Evolutionary conservation across 2,329 filamentous ascomycete genomes (phyloP).

Genomic region (Colletotrichum eremochloae): DNA sequence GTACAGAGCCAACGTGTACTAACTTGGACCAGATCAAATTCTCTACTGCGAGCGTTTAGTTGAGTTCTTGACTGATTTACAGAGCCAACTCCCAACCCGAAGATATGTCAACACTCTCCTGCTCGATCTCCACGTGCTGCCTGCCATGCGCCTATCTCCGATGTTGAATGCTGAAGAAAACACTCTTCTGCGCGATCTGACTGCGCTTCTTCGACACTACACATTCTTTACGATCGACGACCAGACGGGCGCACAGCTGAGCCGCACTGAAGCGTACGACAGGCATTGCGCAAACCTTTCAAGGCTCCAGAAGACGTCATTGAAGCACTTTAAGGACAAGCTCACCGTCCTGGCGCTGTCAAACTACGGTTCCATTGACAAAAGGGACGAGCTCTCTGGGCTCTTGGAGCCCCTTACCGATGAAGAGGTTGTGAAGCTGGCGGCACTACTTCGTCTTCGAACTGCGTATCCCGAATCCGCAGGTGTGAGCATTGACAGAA

Average conservation of each 20-base stretch:
- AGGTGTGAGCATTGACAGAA: conserved; percentile 72
- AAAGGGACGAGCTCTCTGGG: conserved; percentile 80
- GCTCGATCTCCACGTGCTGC: conserved; percentile 85
- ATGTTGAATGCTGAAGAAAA: conserved; percentile 82
- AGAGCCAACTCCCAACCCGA: conserved; percentile 93
- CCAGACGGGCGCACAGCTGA: conserved; percentile 84
- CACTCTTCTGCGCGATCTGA: conserved; percentile 83
- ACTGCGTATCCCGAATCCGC: conserved; percentile 83
- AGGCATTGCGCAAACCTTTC: conserved; percentile 82
- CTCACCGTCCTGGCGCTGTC: conserved; percentile 91
- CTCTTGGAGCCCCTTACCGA: conserved; percentile 82
- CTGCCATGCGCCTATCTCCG: conserved; percentile 83
- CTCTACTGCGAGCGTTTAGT: conserved; percentile 93
- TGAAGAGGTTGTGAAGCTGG: conserved; percentile 78
- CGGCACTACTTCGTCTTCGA: conserved; percentile 79
- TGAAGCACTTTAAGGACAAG: conserved; percentile 90
- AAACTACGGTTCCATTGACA: conserved; percentile 90
- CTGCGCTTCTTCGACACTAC: conserved; percentile 86
- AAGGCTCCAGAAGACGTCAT: conserved; percentile 81
- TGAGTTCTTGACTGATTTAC: conserved; percentile 89
- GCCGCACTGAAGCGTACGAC: conserved; percentile 80
- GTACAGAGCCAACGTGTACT: conserved; percentile 44
- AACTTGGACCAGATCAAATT: conserved; percentile 68
- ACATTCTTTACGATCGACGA: conserved; percentile 92
- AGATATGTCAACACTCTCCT: conserved; percentile 93